Percentiles rank a stretch among this genome's conserved stretches.
phyloP scores from a whole-genome alignment of 2,329 filamentous ascomycete genomes.

The Alternaria longipes region DNA sequence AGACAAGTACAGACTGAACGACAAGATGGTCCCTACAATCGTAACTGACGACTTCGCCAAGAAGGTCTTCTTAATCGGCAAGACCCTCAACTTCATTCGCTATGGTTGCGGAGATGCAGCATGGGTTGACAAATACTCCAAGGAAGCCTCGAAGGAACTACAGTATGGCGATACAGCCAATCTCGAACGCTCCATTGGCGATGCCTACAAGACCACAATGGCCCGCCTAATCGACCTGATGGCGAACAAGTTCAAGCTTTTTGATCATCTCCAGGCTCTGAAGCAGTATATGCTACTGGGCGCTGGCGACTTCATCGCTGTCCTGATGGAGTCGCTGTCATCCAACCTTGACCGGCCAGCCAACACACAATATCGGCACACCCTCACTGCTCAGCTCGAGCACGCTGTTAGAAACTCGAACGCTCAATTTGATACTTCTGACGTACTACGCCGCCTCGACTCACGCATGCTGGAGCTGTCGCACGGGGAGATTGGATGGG shows the following conservation, averaged over 20 bases:
- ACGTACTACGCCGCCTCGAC: conserved; percentile 89
- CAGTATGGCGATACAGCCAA: conserved; percentile 92
- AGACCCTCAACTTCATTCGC: conserved; percentile 97
- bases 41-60: conserved; percentile 93
- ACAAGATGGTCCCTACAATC: conserved; percentile 89
- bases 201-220: conserved; percentile 98
- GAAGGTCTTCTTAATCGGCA: conserved; percentile 96
- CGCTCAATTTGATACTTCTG: conserved; percentile 91
- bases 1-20: conserved; percentile 90
- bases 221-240: conserved; percentile 91
- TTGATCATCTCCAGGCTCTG: conserved; percentile 87
- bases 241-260: conserved; percentile 93
- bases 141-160: conserved; percentile 88
- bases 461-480: conserved; percentile 98
- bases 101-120: conserved; percentile 92
- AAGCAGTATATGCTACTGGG: conserved; percentile 96
- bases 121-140: conserved; percentile 97
- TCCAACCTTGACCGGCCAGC: conserved; percentile 93
- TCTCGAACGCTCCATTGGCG: conserved; percentile 91
- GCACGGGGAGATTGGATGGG: conserved; percentile 97
- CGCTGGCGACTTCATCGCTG: conserved; percentile 94
- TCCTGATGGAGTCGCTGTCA: conserved; percentile 95
- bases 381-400: conserved; percentile 95
- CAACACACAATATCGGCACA: conserved; percentile 96
- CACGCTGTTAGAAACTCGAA: conserved; percentile 97